A percentile compares a stretch with the other conserved stretches of the same genome.
Evolutionary conservation across 768 basidiomycete genomes (phyloP).

Genomic region (Thelephora ganbajun): DNA sequence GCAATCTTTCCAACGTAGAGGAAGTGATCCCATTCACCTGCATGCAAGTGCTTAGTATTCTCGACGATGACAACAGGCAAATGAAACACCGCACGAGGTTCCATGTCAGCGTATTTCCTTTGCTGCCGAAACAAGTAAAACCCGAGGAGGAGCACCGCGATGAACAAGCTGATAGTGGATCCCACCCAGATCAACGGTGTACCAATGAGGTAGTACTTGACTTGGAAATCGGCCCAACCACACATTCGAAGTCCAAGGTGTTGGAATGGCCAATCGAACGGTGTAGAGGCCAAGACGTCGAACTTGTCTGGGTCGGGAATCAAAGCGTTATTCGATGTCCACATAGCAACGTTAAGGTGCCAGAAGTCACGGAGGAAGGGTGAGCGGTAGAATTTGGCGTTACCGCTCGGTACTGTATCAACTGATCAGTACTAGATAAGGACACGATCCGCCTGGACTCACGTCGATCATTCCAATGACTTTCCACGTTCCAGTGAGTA

Average conservation of each 20-base stretch:
- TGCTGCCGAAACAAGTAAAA: conserved; percentile 75
- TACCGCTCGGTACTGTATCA: conserved; percentile 64
- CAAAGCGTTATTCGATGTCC: conserved; percentile 98
- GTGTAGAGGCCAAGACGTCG: conserved; percentile 89
- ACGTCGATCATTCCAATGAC: conserved; percentile 93
- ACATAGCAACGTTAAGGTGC: conserved; percentile 99
- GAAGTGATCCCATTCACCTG: conserved; percentile 91
- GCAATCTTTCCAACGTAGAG: conserved; percentile 87
- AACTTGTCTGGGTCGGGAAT: conserved; percentile 97
- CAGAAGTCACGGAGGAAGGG: conserved; percentile 96
- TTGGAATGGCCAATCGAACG: conserved; percentile 89
- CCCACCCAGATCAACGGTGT: conserved; percentile 94
- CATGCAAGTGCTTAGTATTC: not conserved
- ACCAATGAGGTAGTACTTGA: conserved; percentile 89
- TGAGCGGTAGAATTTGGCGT: conserved; percentile 74
- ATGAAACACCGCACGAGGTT: conserved; percentile 43
- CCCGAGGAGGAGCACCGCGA: conserved; percentile 35
- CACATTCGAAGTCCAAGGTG: conserved; percentile 91
- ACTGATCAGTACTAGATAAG: not conserved
- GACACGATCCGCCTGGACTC: conserved; percentile 21
- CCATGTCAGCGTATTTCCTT: conserved; percentile 86
- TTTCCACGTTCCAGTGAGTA: conserved; percentile 98
- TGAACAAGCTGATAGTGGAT: conserved; percentile 48
- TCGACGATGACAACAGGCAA: not conserved
- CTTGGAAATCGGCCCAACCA: conserved; percentile 79